Evolutionary conservation across 768 basidiomycete species (phyloP), one percentile per base, ranked within the genome.

Genomic region (Boletus rubescentipes): DNA sequence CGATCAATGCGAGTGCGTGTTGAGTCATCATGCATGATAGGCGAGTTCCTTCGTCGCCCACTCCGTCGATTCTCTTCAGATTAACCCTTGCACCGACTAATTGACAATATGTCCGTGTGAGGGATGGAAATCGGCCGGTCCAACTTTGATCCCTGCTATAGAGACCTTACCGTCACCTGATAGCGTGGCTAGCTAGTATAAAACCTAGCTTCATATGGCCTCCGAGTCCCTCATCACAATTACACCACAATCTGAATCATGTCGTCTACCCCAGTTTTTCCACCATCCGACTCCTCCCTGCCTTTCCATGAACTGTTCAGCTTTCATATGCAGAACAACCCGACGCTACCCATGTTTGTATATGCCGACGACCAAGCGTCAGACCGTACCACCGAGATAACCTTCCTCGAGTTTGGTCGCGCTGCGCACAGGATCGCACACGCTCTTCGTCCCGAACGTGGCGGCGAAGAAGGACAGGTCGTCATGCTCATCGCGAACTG

Each of bases 351-450:
- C 9, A 51, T 59, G 31, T 59, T 53, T 15, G 55, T 44, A 3
- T 67, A 58, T 43, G 42, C 59, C 0, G 36, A 64, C 53, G 46
- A 64, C 20, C 23, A 56, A 9, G 38, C 38, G 50, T 18, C 53
- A 45, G 31, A 55, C 30, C 60, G 18, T 6, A 21, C 34, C 14
- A 50, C 55, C 23, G 46, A 57, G 21, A 58, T 57, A 43, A 29
- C 55, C 35, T 54, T 54, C 41, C 53, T 54, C 10, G 53, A 55
- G 12, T 54, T 54, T 44, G 53, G 52, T 37, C 53, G 66, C 26
- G 72, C 71, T 11, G 55, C 58, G 12, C 69, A 71, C 40, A 70
- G 72, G 29, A 63, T 62, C 3, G 72, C 69, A 10, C 61, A 67
- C n/a, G 20, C 26, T 3, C 50, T 63, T 36, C 52, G 53, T 26